phyloP scores from a whole-genome alignment of 495 filamentous ascomycete genomes.

The Immersiella caudata region DNA sequence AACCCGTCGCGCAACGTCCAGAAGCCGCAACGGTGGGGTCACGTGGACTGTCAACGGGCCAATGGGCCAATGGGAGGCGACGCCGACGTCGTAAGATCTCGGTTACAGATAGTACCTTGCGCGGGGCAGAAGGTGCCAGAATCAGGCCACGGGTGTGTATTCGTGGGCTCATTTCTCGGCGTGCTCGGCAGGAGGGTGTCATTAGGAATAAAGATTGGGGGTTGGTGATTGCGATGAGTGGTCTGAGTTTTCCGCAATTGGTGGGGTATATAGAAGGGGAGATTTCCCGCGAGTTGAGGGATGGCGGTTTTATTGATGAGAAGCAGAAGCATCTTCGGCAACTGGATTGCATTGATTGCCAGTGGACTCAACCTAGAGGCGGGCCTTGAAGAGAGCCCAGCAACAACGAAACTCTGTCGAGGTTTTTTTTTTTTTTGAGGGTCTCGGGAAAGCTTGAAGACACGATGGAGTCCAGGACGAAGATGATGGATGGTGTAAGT shows the following conservation, averaged over 20 bases:
- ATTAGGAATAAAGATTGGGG: background rate
- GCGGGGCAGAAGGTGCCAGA: slow-evolving; percentile 8
- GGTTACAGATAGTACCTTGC: background rate
- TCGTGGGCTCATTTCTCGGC: slow-evolving; percentile 4
- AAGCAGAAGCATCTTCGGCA: too few species aligned
- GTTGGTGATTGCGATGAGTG: background rate
- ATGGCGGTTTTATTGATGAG: too few species aligned
- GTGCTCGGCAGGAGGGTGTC: background rate
- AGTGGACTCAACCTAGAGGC: too few species aligned
- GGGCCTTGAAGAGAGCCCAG: too few species aligned
- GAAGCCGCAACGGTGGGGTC: background rate
- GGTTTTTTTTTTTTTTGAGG: too few species aligned
- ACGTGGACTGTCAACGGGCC: background rate
- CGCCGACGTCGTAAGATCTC: background rate
- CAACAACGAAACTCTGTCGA: too few species aligned
- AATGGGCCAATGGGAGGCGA: background rate
- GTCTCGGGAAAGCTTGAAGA: too few species aligned
- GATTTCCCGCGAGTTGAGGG: background rate
- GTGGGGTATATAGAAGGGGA: background rate
- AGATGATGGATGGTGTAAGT: background rate
- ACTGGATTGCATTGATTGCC: too few species aligned
- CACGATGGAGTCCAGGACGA: background rate
- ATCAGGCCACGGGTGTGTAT: background rate
- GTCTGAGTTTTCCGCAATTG: background rate
- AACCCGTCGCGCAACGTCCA: background rate